Evolutionary conservation across 31 red algal species (phyloP).

Genomic region (Bonnemaisonia californica): DNA sequence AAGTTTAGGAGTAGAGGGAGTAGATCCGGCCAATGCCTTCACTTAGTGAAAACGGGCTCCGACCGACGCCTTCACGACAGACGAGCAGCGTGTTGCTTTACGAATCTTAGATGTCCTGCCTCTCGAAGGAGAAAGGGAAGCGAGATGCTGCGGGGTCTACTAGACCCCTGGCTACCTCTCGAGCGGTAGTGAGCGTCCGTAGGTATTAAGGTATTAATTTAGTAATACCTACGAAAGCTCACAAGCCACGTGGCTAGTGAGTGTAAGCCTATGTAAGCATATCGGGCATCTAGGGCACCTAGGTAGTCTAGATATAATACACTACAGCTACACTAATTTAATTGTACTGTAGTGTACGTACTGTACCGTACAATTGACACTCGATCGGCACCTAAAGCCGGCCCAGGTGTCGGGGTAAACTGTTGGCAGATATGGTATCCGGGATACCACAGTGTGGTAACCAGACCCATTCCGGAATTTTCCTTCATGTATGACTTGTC

Average conservation of each 20-base stretch:
- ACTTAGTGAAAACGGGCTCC: background rate
- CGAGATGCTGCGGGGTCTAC: background rate
- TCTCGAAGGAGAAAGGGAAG: background rate
- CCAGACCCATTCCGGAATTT: no score
- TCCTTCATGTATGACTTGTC: no score
- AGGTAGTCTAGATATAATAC: no score
- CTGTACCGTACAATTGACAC: conserved; percentile 73
- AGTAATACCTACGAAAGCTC: background rate
- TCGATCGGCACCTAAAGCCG: conserved; percentile 55
- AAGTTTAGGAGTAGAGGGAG: no score
- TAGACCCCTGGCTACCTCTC: background rate
- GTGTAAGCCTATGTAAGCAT: no score
- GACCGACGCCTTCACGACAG: background rate
- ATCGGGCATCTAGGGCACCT: no score
- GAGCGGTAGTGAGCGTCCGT: background rate
- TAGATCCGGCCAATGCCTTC: no score
- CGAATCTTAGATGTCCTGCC: background rate
- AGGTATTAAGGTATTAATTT: background rate
- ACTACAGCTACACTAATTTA: conserved; percentile 44
- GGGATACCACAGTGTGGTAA: no score
- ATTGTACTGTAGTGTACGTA: conserved; percentile 74
- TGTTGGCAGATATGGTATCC: no score
- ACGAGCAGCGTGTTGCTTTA: background rate
- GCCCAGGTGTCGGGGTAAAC: no score
- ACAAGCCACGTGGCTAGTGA: conserved; percentile 64